Conservation (phyloP, 306 rosid species). For the Nissolia schottii region DNA sequence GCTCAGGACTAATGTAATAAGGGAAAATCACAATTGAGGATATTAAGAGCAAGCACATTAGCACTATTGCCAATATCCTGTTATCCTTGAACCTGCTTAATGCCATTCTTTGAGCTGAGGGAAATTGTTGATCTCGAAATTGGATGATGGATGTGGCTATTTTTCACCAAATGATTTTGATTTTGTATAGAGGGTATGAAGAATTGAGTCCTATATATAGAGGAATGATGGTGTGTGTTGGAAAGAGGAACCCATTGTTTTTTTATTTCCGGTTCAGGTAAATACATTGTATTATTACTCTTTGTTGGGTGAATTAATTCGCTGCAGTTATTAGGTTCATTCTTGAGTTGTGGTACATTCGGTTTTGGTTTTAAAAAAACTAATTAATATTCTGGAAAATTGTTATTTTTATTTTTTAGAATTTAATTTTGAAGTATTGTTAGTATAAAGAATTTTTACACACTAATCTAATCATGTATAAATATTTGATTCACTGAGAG, state of each 20-base stretch:
- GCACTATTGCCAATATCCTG: constrained; percentile 10
- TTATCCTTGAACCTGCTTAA: not conserved
- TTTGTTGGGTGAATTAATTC: not conserved
- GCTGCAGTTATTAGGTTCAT: not conserved
- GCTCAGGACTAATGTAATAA: constrained; percentile 23
- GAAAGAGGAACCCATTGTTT: not conserved
- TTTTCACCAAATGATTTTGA: not conserved
- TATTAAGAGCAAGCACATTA: constrained; percentile 23
- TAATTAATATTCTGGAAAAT: not conserved
- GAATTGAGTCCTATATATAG: not conserved
- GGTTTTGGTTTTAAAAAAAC: not conserved
- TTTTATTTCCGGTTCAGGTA: not conserved
- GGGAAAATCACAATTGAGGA: constrained; percentile 25
- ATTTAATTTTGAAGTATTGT: not conserved
- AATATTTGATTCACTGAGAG: too few species aligned
- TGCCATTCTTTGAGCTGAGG: too few species aligned
- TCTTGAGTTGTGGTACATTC: too few species aligned
- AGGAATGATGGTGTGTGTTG: not conserved
- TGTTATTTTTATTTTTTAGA: not conserved
- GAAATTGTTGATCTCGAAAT: too few species aligned
- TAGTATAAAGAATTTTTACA: not conserved
- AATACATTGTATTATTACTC: not conserved
- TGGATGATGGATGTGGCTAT: too few species aligned
- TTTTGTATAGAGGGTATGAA: not conserved
- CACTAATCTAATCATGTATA: too few species aligned